These are phyloP conservation scores for Bathelium albidoporum DNA, from an alignment of 495 filamentous ascomycete species.

Conservation along the genomic window DNA sequence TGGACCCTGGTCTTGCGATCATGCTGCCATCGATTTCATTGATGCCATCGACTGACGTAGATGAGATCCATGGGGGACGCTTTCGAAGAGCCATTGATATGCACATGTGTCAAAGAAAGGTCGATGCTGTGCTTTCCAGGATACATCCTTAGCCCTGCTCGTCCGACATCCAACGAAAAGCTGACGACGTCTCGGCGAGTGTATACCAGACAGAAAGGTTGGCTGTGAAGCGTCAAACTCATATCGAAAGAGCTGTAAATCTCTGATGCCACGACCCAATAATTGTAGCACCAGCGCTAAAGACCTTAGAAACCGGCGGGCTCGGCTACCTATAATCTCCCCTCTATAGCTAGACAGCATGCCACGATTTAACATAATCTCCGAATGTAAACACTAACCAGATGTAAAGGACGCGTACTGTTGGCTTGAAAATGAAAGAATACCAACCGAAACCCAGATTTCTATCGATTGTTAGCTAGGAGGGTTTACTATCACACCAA, in stretches of 20 bases:
- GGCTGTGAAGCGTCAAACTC: too few relatives aligned
- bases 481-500: background rate
- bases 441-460: background rate
- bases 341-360: background rate
- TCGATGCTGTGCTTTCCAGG: too few relatives aligned
- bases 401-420: background rate
- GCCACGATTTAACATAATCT: background rate
- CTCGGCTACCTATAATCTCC: background rate
- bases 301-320: background rate
- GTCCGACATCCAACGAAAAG: too few relatives aligned
- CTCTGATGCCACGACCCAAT: background rate
- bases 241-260: background rate
- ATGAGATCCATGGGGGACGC: too few relatives aligned
- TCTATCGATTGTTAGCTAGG: background rate
- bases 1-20: background rate
- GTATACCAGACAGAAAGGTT: too few relatives aligned
- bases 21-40: background rate
- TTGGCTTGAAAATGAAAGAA: background rate
- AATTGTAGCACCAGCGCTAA: background rate
- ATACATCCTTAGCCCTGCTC: too few relatives aligned
- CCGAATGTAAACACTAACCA: background rate
- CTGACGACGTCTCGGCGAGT: too few relatives aligned
- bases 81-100: too few relatives aligned
- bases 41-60: background rate
- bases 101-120: too few relatives aligned